Conservation (phyloP, 2,329 filamentous ascomycete genomes). For the Aspergillus glaucus region DNA sequence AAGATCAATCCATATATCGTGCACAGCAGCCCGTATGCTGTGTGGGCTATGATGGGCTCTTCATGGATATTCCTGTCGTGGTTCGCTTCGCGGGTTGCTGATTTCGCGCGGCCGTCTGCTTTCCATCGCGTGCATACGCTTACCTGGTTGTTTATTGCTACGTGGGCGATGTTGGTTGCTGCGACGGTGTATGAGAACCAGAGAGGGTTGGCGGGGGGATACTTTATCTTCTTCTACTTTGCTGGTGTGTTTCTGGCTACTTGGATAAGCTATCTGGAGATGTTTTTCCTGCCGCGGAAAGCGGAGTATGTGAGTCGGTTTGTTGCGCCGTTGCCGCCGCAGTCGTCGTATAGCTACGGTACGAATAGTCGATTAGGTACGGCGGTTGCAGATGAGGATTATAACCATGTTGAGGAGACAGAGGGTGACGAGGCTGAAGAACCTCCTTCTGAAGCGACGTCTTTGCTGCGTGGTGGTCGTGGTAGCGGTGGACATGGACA, state of each 20-base stretch:
- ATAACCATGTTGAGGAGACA: conserved; percentile 24
- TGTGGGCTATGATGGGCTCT: conserved; percentile 82
- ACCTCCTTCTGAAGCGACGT: conserved; percentile 50
- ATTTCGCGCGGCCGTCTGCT: conserved; percentile 75
- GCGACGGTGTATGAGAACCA: conserved; percentile 72
- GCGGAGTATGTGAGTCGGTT: conserved; percentile 59
- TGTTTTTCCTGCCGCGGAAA: conserved; percentile 70
- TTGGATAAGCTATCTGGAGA: conserved; percentile 69
- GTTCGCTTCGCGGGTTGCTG: conserved; percentile 72
- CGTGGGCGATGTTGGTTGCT: conserved; percentile 66
- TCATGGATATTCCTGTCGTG: conserved; percentile 76
- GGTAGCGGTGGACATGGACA: too few relatives aligned
- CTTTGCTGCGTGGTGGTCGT: conserved; percentile 45
- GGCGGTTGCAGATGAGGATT: conserved; percentile 35
- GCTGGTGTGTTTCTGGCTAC: conserved; percentile 67
- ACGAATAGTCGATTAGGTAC: conserved; percentile 36
- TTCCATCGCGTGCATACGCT: conserved; percentile 74
- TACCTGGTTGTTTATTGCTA: conserved; percentile 74
- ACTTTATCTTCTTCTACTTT: conserved; percentile 75
- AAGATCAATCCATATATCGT: conserved; percentile 85
- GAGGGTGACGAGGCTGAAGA: conserved; percentile 31
- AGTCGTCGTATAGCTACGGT: conserved; percentile 12
- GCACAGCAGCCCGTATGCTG: conserved; percentile 81
- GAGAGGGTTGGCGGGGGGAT: conserved; percentile 66
- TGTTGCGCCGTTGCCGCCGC: conserved; percentile 29